Evolutionary conservation across 75 land plant genomes (phyloP).

Genomic region (Larix kaempferi): DNA sequence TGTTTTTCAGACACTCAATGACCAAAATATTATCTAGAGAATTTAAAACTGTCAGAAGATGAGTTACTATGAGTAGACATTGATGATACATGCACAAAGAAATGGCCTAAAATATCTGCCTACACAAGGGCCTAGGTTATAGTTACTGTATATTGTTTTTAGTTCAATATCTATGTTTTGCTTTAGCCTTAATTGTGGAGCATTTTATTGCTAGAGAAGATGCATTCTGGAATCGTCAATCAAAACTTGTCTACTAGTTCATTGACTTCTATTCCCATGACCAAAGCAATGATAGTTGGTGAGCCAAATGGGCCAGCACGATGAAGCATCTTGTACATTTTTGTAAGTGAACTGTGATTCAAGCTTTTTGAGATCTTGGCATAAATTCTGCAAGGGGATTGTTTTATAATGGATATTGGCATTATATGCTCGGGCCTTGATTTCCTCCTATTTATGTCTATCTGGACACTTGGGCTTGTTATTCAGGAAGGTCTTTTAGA

Average conservation of each 20-base stretch:
- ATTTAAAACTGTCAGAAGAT: background rate
- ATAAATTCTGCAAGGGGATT: background rate
- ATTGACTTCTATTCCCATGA: background rate
- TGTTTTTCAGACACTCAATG: background rate
- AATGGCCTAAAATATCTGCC: background rate
- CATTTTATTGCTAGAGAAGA: background rate
- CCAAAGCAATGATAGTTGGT: background rate
- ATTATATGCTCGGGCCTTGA: background rate
- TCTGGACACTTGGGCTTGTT: background rate
- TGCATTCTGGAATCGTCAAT: background rate
- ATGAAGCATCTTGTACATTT: slow-evolving; percentile 7
- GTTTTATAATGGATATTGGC: background rate
- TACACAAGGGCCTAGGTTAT: background rate
- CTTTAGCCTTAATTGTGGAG: background rate
- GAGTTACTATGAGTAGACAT: background rate
- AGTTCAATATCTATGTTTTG: background rate
- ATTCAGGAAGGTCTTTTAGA: background rate
- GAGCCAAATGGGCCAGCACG: slow-evolving; percentile 8
- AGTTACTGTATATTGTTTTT: background rate
- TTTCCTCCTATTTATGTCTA: background rate
- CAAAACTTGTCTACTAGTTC: background rate
- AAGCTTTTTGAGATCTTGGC: background rate
- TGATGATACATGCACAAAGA: background rate
- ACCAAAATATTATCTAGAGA: background rate
- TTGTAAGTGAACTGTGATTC: slow-evolving; percentile 4